Percentiles rank a stretch among this genome's conserved stretches.
These are phyloP conservation scores for Suhomyces choctaworum DNA, from an alignment of 1,139 yeast species.

Conservation along the genomic window DNA sequence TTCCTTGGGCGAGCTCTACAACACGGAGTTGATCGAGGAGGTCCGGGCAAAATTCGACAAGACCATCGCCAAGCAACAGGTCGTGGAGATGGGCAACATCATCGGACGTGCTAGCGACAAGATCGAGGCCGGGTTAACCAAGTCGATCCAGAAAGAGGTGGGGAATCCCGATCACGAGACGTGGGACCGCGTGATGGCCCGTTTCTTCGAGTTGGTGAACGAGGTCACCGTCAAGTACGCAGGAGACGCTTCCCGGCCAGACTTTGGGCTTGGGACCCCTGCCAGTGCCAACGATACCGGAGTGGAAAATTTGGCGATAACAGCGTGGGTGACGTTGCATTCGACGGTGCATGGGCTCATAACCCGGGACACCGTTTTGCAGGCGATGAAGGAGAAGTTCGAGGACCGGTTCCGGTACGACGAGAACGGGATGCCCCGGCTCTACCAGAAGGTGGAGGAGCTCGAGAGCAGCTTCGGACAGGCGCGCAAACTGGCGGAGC, in stretches of 20 bases:
- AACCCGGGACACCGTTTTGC: slow-evolving; percentile 57
- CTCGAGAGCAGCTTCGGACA: slow-evolving; percentile 63
- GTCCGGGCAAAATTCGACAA: slow-evolving; percentile 22
- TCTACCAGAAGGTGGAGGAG: slow-evolving; percentile 76
- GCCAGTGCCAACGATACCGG: slow-evolving; percentile 43
- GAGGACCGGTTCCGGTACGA: slow-evolving; percentile 85
- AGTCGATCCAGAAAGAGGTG: slow-evolving; percentile 40
- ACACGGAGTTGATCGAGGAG: slow-evolving; percentile 16
- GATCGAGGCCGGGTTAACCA: slow-evolving; percentile 40
- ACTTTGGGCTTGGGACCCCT: slow-evolving; percentile 65
- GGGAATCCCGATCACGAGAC: slow-evolving; percentile 46
- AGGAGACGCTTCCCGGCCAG: slow-evolving; percentile 30
- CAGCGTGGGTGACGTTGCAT: slow-evolving; percentile 68
- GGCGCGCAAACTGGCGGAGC: slow-evolving; percentile 59
- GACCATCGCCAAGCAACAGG: slow-evolving; percentile 40
- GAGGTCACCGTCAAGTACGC: slow-evolving; percentile 19
- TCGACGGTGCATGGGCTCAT: slow-evolving; percentile 58
- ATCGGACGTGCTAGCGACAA: slow-evolving; percentile 41
- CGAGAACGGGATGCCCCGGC: slow-evolving; percentile 74
- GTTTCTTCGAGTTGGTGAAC: slow-evolving; percentile 45
- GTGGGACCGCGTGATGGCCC: slow-evolving; percentile 61
- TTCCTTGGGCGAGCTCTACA: slow-evolving; percentile 27
- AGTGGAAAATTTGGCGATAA: slow-evolving; percentile 44
- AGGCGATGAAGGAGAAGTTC: slow-evolving; percentile 65
- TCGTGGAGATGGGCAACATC: slow-evolving; percentile 45